Conservation (phyloP, 2,329 filamentous ascomycete genomes). For the Didymella keratinophila region DNA sequence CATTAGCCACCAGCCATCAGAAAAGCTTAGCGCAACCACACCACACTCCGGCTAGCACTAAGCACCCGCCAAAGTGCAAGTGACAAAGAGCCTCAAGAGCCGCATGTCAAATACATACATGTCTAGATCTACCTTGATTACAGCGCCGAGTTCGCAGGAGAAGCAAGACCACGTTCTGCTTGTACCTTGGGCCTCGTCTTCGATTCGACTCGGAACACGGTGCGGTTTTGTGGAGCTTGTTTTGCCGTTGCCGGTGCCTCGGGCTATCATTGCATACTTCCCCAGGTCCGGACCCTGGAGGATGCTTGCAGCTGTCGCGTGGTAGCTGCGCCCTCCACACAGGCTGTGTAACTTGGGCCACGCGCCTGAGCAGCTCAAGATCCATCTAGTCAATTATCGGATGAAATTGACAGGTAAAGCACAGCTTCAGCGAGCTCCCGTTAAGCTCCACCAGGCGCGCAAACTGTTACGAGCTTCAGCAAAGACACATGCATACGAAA, state of each 20-base stretch:
- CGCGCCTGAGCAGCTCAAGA: background rate
- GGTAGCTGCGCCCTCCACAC: background rate
- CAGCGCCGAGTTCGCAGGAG: background rate
- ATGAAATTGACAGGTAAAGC: background rate
- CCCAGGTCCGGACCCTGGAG: constrained; percentile 14
- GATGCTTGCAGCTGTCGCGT: background rate
- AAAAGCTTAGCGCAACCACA: background rate
- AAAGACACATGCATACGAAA: background rate
- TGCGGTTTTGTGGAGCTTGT: constrained; percentile 16
- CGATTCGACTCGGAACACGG: background rate
- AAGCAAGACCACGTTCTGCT: background rate
- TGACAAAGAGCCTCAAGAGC: background rate
- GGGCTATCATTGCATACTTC: constrained; percentile 11
- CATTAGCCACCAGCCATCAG: too few relatives aligned
- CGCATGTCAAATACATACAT: background rate
- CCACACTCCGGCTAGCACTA: background rate
- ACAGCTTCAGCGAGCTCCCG: background rate
- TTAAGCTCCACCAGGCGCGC: background rate
- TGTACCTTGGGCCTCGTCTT: background rate
- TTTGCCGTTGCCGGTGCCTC: constrained; percentile 18
- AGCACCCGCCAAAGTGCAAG: too few relatives aligned
- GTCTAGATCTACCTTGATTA: background rate
- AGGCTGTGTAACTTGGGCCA: background rate
- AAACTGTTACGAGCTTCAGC: background rate
- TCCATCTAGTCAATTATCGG: background rate